Percentiles rank a stretch among this genome's conserved stretches.
Conservation (phyloP, 768 basidiomycete genomes). For the Hortiboletus campestris region DNA sequence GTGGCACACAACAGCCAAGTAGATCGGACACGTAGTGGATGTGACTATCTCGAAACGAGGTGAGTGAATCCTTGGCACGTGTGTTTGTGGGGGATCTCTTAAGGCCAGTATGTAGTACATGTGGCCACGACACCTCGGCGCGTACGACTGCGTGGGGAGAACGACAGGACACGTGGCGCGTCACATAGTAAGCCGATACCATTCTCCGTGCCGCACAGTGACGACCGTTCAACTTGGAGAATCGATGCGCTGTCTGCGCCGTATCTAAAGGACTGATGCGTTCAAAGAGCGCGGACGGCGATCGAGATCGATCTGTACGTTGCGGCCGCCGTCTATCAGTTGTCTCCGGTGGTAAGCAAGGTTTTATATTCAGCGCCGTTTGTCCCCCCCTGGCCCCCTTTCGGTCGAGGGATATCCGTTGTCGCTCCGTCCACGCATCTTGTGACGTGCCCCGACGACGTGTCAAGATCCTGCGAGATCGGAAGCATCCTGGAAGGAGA, state of each 20-base stretch:
- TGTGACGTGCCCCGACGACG: background rate
- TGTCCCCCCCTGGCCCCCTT: too few species aligned
- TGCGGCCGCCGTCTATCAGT: background rate
- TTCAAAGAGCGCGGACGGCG: background rate
- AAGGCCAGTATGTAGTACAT: too few species aligned
- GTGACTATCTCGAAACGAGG: background rate
- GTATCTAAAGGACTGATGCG: background rate
- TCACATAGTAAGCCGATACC: too few species aligned
- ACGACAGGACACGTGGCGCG: too few species aligned
- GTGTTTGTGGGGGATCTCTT: background rate
- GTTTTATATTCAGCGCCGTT: too few species aligned
- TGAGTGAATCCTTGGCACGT: background rate
- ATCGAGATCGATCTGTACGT: background rate
- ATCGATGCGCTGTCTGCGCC: background rate
- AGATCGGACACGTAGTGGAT: background rate
- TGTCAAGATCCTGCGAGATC: background rate
- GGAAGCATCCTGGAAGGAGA: too few species aligned
- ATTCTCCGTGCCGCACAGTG: too few species aligned
- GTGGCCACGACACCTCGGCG: background rate
- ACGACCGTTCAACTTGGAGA: background rate
- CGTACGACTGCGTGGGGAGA: background rate
- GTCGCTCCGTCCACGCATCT: background rate
- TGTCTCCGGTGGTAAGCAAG: too few species aligned
- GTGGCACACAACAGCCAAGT: too few species aligned
- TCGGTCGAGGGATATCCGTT: too few species aligned